Base-by-base conservation (phyloP, 495 filamentous ascomycete species). In the Paragyromitra xinjiangensis region DNA sequence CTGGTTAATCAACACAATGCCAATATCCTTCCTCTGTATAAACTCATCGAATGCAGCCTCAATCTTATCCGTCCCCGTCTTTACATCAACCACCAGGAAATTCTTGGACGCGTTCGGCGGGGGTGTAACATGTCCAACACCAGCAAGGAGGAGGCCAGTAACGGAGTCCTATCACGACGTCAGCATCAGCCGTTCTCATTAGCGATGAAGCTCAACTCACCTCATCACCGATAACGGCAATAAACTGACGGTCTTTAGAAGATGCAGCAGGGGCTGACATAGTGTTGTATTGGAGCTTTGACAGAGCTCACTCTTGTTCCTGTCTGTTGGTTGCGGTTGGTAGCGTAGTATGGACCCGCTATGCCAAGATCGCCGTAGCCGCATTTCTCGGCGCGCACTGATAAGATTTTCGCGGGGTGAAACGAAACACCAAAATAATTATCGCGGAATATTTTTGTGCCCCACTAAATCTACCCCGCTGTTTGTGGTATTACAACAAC, bases 211-310 rank as follows among this genome's bases (percentile, higher is more conserved):
- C 26, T 59, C 26, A 66, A 84, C 84, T 83, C 0, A 96, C 95
- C 90, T 98, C 95, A 85, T 99, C 96, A 45, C 94, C 95, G 81
- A 99, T 98, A 39, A 98, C 94, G 62, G 95, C 96, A 64, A 98
- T 89, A 85, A 99, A 97, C 84, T 98, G 92, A 78, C 96, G 89
- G 85, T 98, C 93, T 86, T 97, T 92, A 85, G 77, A 79, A 6
- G 72, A 58, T 78, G 59, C 40, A 48, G 89, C 84, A 37, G 88
- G 85, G 75, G 88, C 83, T 82, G 90, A 89, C 83, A 86, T 88
- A 50, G 64, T 84, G 48, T 61, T 29, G 34, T 78, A 66, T 45
- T 53, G 26, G 73, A 75, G 71, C 50, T 73, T 67, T 6, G 9
- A 44, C 14, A 34, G 51, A 75, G 66, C 73, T 58, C 45, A 19